Percentiles rank a stretch among this genome's conserved stretches.
Conservation (phyloP, 2,329 filamentous ascomycete species). For the Paraconiothyrium sp. region DNA sequence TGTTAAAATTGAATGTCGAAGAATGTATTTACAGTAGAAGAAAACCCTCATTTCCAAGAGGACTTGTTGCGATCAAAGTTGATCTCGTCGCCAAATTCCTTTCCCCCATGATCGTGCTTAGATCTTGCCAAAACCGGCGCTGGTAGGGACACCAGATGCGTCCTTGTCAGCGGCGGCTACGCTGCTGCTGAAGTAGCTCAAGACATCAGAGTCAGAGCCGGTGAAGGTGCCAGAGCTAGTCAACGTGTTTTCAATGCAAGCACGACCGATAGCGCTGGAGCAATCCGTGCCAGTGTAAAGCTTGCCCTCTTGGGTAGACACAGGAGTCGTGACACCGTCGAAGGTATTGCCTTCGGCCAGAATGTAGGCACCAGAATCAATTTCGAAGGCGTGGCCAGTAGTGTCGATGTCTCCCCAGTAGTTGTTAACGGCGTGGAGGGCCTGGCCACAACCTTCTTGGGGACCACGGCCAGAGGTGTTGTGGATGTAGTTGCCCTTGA, state of each 20-base stretch:
- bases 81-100: not conserved
- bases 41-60: not conserved
- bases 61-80: not conserved
- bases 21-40: slow-evolving; percentile 13
- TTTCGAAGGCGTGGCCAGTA: slow-evolving; percentile 24
- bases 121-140: slow-evolving; percentile 21
- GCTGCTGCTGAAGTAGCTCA: slow-evolving; percentile 17
- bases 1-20: not conserved
- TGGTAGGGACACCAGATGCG: slow-evolving; percentile 18
- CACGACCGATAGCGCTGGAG: slow-evolving; percentile 15
- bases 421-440: slow-evolving; percentile 27
- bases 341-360: slow-evolving; percentile 26
- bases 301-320: slow-evolving; percentile 3
- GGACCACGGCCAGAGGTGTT: slow-evolving; percentile 25
- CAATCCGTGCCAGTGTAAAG: slow-evolving; percentile 18
- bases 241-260: slow-evolving; percentile 17
- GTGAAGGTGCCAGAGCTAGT: slow-evolving; percentile 15
- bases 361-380: slow-evolving; percentile 12
- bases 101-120: not conserved
- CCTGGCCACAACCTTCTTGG: too few relatives aligned
- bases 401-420: slow-evolving; percentile 21
- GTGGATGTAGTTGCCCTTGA: slow-evolving; percentile 29
- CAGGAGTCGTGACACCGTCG: slow-evolving; percentile 17
- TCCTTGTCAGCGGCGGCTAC: slow-evolving; percentile 10
- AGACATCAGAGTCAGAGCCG: slow-evolving; percentile 17